A percentile compares a stretch with the other conserved stretches of the same genome.
phyloP scores from a whole-genome alignment of 441 rosid species.

The Euphorbia corollata region DNA sequence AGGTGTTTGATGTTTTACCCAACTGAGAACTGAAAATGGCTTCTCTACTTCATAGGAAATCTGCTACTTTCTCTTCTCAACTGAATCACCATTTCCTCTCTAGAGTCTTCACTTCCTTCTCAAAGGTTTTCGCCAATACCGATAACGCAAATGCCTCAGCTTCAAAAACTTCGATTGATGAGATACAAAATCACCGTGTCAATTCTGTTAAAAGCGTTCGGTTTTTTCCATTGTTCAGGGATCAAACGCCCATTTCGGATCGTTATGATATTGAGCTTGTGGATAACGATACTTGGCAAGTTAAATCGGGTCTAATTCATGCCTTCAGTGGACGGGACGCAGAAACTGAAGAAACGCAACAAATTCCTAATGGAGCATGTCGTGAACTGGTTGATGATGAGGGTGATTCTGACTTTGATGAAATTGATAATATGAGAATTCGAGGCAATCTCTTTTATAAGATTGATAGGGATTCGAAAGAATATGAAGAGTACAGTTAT shows the following conservation, averaged over 20 bases:
- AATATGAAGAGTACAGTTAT: conserved; percentile 63
- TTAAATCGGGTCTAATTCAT: conserved; percentile 52
- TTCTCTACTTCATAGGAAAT: conserved; percentile 27
- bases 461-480: conserved; percentile 66
- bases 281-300: conserved; percentile 60
- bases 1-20: conserved; percentile 47
- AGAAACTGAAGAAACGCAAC: conserved; percentile 7
- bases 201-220: conserved; percentile 22
- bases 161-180: conserved; percentile 2
- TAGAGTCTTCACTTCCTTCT: conserved; percentile 25
- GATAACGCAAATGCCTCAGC: conserved; percentile 14
- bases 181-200: conserved; percentile 6
- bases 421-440: conserved; percentile 66
- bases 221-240: conserved; percentile 33
- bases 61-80: conserved; percentile 7
- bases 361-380: conserved; percentile 12
- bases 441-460: conserved; percentile 71
- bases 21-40: conserved; percentile 30
- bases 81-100: conserved; percentile 16
- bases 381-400: conserved; percentile 21
- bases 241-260: conserved; percentile 18
- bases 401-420: conserved; percentile 47
- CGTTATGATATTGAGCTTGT: conserved; percentile 51
- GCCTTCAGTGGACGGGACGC: conserved; percentile 36
- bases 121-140: conserved; percentile 25